Conservation (phyloP, 2,329 filamentous ascomycete species). For the Xylaria sp. region DNA sequence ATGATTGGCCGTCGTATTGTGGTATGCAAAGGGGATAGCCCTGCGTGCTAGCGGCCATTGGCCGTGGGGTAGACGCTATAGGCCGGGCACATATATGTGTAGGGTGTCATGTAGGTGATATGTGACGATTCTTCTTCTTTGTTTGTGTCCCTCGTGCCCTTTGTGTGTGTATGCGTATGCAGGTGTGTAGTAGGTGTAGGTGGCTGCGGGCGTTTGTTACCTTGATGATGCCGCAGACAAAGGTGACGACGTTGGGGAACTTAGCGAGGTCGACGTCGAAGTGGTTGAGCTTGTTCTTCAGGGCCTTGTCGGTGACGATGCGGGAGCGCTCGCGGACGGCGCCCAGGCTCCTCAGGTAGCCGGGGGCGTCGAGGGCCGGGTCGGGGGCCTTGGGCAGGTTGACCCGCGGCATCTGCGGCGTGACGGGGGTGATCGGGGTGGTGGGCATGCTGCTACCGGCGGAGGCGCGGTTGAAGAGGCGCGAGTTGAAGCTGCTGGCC, state of each 20-base stretch:
- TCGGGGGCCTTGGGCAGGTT: conserved; percentile 84
- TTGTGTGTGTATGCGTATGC: not conserved
- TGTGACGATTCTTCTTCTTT: not conserved
- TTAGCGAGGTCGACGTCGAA: conserved; percentile 88
- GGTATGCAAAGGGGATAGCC: not conserved
- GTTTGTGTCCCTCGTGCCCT: no score
- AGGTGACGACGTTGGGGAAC: conserved; percentile 80
- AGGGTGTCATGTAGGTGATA: not conserved
- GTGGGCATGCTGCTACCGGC: conserved; percentile 54
- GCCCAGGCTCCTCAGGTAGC: conserved; percentile 86
- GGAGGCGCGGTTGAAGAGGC: conserved; percentile 53
- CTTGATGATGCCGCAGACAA: conserved; percentile 94
- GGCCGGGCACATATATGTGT: conserved; percentile 12
- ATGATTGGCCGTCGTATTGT: not conserved
- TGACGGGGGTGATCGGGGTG: conserved; percentile 56
- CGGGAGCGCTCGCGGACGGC: conserved; percentile 80
- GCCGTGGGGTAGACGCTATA: not conserved
- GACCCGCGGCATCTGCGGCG: conserved; percentile 67
- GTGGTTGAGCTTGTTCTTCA: conserved; percentile 76
- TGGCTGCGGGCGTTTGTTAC: conserved; percentile 48
- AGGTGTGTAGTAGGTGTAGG: not conserved
- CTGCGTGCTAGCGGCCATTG: conserved; percentile 2
- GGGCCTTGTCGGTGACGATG: conserved; percentile 75
- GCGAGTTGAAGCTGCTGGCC: conserved; percentile 42
- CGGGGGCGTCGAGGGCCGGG: conserved; percentile 83